Percentiles rank a stretch among this genome's conserved stretches.
Conservation (phyloP, 1,284 basidiomycete genomes). For the Coniferiporia weirii region DNA sequence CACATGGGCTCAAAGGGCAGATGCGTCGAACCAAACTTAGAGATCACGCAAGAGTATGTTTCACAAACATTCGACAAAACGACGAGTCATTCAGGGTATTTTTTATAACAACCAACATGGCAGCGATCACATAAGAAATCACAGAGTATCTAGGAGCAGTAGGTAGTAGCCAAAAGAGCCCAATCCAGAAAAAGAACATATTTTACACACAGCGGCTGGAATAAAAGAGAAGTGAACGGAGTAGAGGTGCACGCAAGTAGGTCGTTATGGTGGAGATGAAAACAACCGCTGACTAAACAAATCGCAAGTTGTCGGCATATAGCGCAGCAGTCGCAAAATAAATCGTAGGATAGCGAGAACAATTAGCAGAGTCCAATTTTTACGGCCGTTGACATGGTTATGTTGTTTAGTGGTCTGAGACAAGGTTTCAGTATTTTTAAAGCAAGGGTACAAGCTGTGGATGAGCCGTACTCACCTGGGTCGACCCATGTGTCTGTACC, state of each 20-base stretch:
- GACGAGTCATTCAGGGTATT: slow-evolving; percentile 2
- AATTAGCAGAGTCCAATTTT: background rate
- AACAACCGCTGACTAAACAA: slow-evolving; percentile 12
- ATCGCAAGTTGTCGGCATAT: background rate
- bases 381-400: slow-evolving; percentile 2
- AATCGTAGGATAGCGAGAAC: slow-evolving; percentile 6
- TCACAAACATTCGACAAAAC: background rate
- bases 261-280: background rate
- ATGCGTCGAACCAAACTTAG: background rate
- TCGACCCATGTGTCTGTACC: slow-evolving; percentile 50
- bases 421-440: slow-evolving; percentile 9
- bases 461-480: slow-evolving; percentile 25
- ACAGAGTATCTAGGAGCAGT: slow-evolving; percentile 9
- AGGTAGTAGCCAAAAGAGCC: slow-evolving; percentile 1
- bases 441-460: slow-evolving; percentile 18
- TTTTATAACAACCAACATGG: background rate
- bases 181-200: slow-evolving; percentile 2
- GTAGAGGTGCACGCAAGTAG: background rate
- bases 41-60: background rate
- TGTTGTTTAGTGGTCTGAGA: slow-evolving; percentile 4
- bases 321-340: slow-evolving; percentile 4
- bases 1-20: too few relatives aligned
- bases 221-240: background rate
- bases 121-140: background rate
- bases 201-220: slow-evolving; percentile 10